Evolutionary conservation across 1,139 yeast genomes (phyloP), one percentile per base, ranked within the genome.

Genomic region (Geotrichum restrictum): DNA sequence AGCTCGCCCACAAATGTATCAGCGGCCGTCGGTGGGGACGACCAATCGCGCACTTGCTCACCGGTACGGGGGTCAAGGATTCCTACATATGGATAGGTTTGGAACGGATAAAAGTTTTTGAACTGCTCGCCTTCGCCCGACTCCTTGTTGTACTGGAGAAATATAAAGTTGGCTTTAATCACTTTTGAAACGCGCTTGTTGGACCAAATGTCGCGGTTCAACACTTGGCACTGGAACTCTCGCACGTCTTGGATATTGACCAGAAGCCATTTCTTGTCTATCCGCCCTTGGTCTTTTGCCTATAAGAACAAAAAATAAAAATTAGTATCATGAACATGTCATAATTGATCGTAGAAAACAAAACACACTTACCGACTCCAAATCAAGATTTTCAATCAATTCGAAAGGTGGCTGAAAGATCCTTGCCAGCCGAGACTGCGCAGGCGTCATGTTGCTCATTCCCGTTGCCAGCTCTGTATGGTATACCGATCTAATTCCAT

Each of bases 391-490:
- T 16, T 82, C 74, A 67, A 93, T 88, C 43, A 93, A 73, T 62
- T 91, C 98, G 70, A 88, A 93, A 0, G 98, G 98, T 0, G 98
- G 98, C 57, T 94, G 75, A 69, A 91, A 93, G 33, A 93, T 73
- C 56, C 78, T 77, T 4, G 96, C 97, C 52, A 93, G 73, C 53
- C 94, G 74, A 56, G 81, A 71, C 63, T 85, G 93, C 16, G 87
- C 83, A 7, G 80, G 74, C 0, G 85, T 77, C 63, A 81, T 64
- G 29, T 24, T 24, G 8, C 29, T 24, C 7, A 24, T 5, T 24
- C 29, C 29, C 29, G 29, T 24, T 5, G 29, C 8, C 29, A 24
- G 5, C 8, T 24, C 29, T 5, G 8, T 5, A 24, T 24, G 7
- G 8, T 5, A 24, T 24, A 8, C 29, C 8, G 29, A 24, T 24